A percentile compares a stretch with the other conserved stretches of the same genome.
Conservation (phyloP, 305 asterid species). For the Petunia hybrid region DNA sequence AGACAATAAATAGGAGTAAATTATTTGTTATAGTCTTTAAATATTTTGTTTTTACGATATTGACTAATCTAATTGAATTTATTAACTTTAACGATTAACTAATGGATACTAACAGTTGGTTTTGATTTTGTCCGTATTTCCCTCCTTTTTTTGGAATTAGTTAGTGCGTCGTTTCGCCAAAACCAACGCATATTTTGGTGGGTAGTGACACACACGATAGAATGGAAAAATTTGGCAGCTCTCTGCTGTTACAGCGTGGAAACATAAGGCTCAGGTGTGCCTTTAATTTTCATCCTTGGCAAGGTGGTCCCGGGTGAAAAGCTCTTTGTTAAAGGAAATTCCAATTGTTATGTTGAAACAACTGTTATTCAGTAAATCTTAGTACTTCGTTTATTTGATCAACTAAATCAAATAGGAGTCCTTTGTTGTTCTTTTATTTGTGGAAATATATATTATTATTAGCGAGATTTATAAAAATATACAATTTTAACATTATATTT, state of each 20-base stretch:
- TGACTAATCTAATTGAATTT: no score
- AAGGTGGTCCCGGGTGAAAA: constrained; percentile 14
- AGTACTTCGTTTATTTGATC: no score
- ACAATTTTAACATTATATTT: no score
- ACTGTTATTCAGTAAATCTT: not conserved
- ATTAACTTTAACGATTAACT: no score
- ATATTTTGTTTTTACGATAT: no score
- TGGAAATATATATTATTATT: no score
- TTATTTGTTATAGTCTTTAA: no score
- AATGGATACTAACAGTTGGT: not conserved
- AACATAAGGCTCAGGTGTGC: constrained; percentile 1
- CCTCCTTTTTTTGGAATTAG: not conserved
- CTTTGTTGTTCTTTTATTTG: no score
- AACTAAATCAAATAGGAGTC: no score
- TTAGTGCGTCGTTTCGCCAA: not conserved
- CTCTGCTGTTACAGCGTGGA: constrained; percentile 11
- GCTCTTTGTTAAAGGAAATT: not conserved
- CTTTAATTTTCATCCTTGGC: not conserved
- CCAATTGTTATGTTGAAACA: no score
- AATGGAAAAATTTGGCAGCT: not conserved
- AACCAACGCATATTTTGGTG: constrained; percentile 20
- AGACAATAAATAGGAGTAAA: no score
- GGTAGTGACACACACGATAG: constrained; percentile 12
- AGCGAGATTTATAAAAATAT: no score
- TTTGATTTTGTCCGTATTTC: not conserved